These are phyloP conservation scores for Mucuna pruriens DNA, from an alignment of 306 rosid species.

Conservation along the genomic window DNA sequence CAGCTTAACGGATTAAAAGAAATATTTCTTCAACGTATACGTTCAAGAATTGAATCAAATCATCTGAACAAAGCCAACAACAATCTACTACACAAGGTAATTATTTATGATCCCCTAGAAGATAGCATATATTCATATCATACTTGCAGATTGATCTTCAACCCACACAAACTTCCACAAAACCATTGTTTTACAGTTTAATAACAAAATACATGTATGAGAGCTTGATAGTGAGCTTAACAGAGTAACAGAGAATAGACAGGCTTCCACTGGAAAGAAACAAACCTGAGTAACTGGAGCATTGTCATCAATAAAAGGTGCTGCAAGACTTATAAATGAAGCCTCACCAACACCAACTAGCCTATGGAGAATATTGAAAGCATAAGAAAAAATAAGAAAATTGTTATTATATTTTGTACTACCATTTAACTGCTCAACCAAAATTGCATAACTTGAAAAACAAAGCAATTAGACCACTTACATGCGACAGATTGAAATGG, in stretches of 20 bases:
- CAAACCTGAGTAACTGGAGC: constrained; percentile 82
- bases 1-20: background rate
- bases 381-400: constrained; percentile 7
- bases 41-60: constrained; percentile 3
- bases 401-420: background rate
- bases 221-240: background rate
- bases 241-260: constrained; percentile 14
- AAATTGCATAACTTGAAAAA: constrained; percentile 11
- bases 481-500: constrained; percentile 82
- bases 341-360: constrained; percentile 95
- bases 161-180: background rate
- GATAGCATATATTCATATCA: background rate
- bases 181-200: constrained; percentile 2
- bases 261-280: constrained; percentile 33
- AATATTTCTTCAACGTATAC: background rate
- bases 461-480: constrained; percentile 48
- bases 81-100: background rate
- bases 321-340: constrained; percentile 92
- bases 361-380: constrained; percentile 51
- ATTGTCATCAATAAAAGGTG: constrained; percentile 91
- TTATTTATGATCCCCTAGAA: background rate
- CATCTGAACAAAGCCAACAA: background rate
- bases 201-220: background rate
- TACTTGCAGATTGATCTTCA: background rate
- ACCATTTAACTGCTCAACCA: constrained; percentile 13